Conservation (phyloP, 192 early-diverging fungal species). For the Backusella parvicylindrica region DNA sequence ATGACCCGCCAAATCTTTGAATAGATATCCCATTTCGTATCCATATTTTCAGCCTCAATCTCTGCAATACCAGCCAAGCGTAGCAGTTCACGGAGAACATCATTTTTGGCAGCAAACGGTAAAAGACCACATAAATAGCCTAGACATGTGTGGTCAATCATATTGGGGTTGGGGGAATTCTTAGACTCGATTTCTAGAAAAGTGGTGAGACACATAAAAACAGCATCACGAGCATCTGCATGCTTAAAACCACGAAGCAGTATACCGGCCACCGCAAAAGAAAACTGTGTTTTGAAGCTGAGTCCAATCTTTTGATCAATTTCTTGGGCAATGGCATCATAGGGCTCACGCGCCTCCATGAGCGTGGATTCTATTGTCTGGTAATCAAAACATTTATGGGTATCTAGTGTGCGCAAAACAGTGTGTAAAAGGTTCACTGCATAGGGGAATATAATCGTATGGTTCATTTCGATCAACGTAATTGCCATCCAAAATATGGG, state of each 20-base stretch:
- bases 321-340: constrained; percentile 61
- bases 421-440: constrained; percentile 66
- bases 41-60: constrained; percentile 33
- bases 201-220: constrained; percentile 58
- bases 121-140: constrained; percentile 78
- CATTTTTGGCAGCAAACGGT: constrained; percentile 66
- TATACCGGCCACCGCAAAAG: constrained; percentile 74
- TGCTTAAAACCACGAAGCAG: constrained; percentile 81
- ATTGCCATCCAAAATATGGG: constrained; percentile 89
- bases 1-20: constrained; percentile 55
- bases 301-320: constrained; percentile 71
- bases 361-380: constrained; percentile 54
- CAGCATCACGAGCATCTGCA: constrained; percentile 62
- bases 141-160: constrained; percentile 45
- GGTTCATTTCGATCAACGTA: constrained; percentile 78
- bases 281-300: constrained; percentile 79
- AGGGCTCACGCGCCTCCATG: constrained; percentile 59
- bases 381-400: constrained; percentile 49
- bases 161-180: constrained; percentile 24
- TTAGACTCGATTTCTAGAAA: constrained; percentile 67
- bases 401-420: constrained; percentile 70
- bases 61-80: constrained; percentile 45
- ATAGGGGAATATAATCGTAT: constrained; percentile 66
- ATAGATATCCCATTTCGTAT: constrained; percentile 27
- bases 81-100: constrained; percentile 51